Percentiles rank a stretch among this genome's conserved stretches.
These are phyloP conservation scores for Annona cherimola DNA, from an alignment of 164 flowering plant genomes.

Conservation along the genomic window DNA sequence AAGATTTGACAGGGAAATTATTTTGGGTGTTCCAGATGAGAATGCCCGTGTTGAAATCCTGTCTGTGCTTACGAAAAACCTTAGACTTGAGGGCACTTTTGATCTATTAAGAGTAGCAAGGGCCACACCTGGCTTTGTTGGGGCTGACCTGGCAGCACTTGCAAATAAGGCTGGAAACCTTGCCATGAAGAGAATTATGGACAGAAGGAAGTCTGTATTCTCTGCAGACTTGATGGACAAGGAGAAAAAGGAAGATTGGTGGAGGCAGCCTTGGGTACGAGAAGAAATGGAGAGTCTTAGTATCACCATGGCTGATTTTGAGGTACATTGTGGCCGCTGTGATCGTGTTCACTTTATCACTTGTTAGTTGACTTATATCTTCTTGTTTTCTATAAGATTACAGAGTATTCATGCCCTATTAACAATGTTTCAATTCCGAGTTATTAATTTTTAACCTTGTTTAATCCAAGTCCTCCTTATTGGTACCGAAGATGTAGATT, in stretches of 20 bases:
- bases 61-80: conserved; percentile 48
- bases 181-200: conserved; percentile 64
- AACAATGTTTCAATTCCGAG: too few relatives aligned
- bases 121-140: conserved; percentile 88
- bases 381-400: background rate
- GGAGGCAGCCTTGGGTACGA: conserved; percentile 53
- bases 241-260: conserved; percentile 45
- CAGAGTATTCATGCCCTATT: background rate
- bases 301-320: conserved; percentile 86
- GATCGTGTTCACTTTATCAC: background rate
- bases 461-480: too few relatives aligned
- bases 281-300: conserved; percentile 71
- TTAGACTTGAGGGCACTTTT: conserved; percentile 67
- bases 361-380: background rate
- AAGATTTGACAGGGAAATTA: conserved; percentile 82
- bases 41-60: conserved; percentile 72
- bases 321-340: conserved; percentile 35
- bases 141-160: conserved; percentile 76
- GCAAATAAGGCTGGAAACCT: conserved; percentile 76
- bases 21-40: conserved; percentile 78
- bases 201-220: conserved; percentile 44
- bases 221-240: conserved; percentile 14
- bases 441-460: too few relatives aligned
- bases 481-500: too few relatives aligned
- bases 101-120: conserved; percentile 65